Percentiles rank a stretch among this genome's conserved stretches.
Evolutionary conservation across 805 yeast species (phyloP).

Genomic region (Ogataea henricii): DNA sequence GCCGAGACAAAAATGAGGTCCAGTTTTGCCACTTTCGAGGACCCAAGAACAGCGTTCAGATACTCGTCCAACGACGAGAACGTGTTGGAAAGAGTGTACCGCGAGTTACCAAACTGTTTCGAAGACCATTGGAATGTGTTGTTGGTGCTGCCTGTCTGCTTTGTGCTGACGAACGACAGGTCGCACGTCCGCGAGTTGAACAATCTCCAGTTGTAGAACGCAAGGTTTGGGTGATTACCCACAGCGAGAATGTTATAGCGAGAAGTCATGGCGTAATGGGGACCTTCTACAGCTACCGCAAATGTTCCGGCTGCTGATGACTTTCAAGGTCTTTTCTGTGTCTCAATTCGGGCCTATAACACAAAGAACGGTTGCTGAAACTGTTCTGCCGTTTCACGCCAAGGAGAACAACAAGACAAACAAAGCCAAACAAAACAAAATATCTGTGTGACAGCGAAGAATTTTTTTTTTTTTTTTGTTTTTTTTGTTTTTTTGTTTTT

Average conservation of each 20-base stretch:
- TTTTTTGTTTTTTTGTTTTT: background rate
- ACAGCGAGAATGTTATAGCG: constrained; percentile 39
- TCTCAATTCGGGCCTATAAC: background rate
- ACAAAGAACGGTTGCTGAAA: background rate
- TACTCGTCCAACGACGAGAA: constrained; percentile 31
- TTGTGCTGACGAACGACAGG: constrained; percentile 43
- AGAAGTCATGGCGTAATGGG: constrained; percentile 19
- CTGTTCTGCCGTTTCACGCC: constrained; percentile 1
- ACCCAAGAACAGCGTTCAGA: constrained; percentile 11
- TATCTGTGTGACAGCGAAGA: constrained; percentile 9
- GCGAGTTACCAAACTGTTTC: constrained; percentile 35
- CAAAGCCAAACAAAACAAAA: background rate
- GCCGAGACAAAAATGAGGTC: constrained; percentile 52
- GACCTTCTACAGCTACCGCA: background rate
- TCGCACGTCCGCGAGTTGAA: constrained; percentile 45
- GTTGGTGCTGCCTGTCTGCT: constrained; percentile 12
- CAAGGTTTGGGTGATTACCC: constrained; percentile 59
- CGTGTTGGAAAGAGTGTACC: constrained; percentile 27
- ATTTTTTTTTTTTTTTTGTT: constrained; percentile 1
- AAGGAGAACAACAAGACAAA: background rate
- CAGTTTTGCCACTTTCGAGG: constrained; percentile 26
- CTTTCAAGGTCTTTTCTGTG: too few relatives aligned
- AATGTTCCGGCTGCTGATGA: background rate
- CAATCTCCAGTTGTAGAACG: constrained; percentile 61
- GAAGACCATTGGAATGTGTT: constrained; percentile 34